phyloP scores from a whole-genome alignment of 257 asterid species.

The Plantago ovata region DNA sequence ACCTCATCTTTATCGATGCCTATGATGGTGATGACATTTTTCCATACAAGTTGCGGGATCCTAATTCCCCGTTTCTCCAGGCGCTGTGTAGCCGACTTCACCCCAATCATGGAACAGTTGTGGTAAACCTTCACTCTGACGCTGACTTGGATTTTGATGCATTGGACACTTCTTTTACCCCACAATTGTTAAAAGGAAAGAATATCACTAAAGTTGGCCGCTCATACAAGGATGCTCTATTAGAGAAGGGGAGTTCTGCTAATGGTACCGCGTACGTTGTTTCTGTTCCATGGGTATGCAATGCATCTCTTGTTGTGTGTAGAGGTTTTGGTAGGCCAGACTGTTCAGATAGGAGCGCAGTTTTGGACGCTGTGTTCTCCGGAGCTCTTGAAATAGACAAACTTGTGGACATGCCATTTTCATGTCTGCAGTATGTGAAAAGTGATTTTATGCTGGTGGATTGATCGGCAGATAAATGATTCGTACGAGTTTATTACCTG shows the following conservation, averaged over 20 bases:
- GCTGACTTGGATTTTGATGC: conserved; percentile 30
- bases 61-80: conserved; percentile 54
- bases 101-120: conserved; percentile 75
- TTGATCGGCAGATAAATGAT: conserved; percentile 8
- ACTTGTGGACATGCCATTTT: conserved; percentile 55
- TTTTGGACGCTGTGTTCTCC: conserved; percentile 39
- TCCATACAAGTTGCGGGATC: conserved; percentile 67
- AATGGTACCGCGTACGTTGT: conserved; percentile 56
- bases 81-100: conserved; percentile 54
- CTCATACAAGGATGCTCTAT: conserved; percentile 48
- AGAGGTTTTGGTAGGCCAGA: conserved; percentile 42
- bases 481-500: neutral
- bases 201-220: conserved; percentile 43
- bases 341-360: conserved; percentile 25
- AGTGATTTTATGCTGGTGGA: conserved; percentile 51
- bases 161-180: conserved; percentile 15
- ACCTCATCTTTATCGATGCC: conserved; percentile 74
- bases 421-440: conserved; percentile 61
- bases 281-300: conserved; percentile 80
- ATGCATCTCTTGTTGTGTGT: conserved; percentile 63
- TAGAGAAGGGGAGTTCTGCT: conserved; percentile 26
- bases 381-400: conserved; percentile 52
- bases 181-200: conserved; percentile 42
- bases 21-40: conserved; percentile 84
- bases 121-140: conserved; percentile 77